Conservation (phyloP, 495 filamentous ascomycete species). For the Neurospora discreta region DNA sequence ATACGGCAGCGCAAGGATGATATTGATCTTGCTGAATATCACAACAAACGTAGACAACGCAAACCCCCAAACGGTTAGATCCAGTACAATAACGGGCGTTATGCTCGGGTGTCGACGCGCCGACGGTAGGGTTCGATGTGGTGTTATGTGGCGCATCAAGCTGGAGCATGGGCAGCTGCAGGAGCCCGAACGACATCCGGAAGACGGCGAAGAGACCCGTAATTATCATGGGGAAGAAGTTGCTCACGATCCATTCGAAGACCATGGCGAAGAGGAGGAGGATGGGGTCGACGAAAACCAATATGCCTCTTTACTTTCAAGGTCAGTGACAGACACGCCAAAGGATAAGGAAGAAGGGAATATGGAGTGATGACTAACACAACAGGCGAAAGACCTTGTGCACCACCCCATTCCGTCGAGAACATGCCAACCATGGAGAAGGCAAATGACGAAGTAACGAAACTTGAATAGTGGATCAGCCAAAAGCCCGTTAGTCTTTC, state of each 20-base stretch:
- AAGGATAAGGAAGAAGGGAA: too few relatives aligned
- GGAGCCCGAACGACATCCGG: constrained; percentile 43
- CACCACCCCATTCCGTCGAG: constrained; percentile 48
- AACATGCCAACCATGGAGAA: constrained; percentile 39
- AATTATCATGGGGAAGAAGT: constrained; percentile 48
- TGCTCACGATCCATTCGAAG: constrained; percentile 41
- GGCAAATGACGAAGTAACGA: constrained; percentile 37
- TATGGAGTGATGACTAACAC: constrained; percentile 22
- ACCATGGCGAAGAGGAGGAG: constrained; percentile 37
- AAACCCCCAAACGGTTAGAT: constrained; percentile 46
- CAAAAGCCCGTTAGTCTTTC: too few relatives aligned
- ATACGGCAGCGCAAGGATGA: constrained; percentile 30
- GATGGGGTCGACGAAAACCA: constrained; percentile 44
- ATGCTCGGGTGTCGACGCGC: constrained; percentile 27
- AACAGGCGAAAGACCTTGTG: constrained; percentile 34
- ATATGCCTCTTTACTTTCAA: constrained; percentile 31
- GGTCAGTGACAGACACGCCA: neutral
- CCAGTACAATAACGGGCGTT: constrained; percentile 38
- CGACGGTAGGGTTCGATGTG: constrained; percentile 30
- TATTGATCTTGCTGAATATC: constrained; percentile 44
- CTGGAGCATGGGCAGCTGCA: constrained; percentile 40
- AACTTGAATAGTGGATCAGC: constrained; percentile 16
- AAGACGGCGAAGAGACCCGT: constrained; percentile 47
- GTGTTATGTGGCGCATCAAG: constrained; percentile 38
- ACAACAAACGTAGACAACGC: constrained; percentile 44